These are phyloP conservation scores for Collybiopsis luxurians DNA, from an alignment of 768 basidiomycete species.

Conservation along the genomic window DNA sequence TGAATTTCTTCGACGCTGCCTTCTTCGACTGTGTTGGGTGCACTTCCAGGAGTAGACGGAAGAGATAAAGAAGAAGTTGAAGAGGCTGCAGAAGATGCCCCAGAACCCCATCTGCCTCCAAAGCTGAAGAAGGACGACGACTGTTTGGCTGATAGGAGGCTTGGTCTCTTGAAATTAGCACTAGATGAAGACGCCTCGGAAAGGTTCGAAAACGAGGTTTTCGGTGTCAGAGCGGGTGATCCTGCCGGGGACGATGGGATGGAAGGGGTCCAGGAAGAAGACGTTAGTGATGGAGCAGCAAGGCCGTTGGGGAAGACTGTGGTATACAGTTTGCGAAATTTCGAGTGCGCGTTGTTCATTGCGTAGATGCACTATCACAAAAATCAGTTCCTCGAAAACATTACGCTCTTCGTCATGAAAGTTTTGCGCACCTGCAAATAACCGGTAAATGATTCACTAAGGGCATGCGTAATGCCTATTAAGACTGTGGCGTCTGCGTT, in stretches of 20 bases:
- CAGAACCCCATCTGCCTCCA: constrained; percentile 23
- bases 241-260: constrained; percentile 14
- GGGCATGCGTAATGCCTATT: constrained; percentile 65
- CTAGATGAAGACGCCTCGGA: constrained; percentile 8
- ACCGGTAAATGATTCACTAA: constrained; percentile 78
- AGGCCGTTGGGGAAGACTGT: constrained; percentile 64
- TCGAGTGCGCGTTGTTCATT: constrained; percentile 58
- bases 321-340: constrained; percentile 71
- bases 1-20: constrained; percentile 19
- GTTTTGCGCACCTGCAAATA: constrained; percentile 74
- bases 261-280: constrained; percentile 30
- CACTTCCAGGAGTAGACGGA: constrained; percentile 10
- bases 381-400: not conserved
- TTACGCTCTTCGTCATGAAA: not conserved
- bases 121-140: constrained; percentile 13
- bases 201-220: constrained; percentile 14
- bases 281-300: constrained; percentile 29
- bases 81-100: constrained; percentile 18
- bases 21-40: constrained; percentile 19
- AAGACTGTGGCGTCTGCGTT: constrained; percentile 72
- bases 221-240: constrained; percentile 12
- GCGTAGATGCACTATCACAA: constrained; percentile 3
- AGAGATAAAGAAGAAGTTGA: constrained; percentile 34
- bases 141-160: constrained; percentile 14
- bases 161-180: constrained; percentile 8